Evolutionary conservation across 768 basidiomycete species (phyloP).

Genomic region (Mycena latifolia): DNA sequence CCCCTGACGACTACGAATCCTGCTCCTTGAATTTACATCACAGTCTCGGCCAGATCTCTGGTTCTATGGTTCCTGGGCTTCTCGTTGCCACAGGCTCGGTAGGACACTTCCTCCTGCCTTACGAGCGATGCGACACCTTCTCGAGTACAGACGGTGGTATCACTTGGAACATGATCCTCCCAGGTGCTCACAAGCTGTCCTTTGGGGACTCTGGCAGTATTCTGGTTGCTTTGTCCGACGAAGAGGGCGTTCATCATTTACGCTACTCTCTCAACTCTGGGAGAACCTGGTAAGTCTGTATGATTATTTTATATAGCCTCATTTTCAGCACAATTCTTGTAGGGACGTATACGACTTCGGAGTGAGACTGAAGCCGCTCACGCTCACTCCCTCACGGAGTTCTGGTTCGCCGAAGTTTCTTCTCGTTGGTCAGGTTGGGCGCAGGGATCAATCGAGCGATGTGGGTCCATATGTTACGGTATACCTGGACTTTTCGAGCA

Average conservation of each 20-base stretch:
- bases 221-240: conserved; percentile 86
- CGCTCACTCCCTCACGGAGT: conserved; percentile 91
- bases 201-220: conserved; percentile 93
- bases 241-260: conserved; percentile 76
- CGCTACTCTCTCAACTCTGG: conserved; percentile 87
- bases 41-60: conserved; percentile 95
- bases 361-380: conserved; percentile 75
- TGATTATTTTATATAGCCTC: conserved; percentile 75
- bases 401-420: conserved; percentile 98
- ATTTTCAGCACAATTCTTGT: conserved; percentile 11
- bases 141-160: conserved; percentile 91
- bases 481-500: conserved; percentile 85
- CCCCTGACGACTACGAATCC: conserved; percentile 61
- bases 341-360: conserved; percentile 83
- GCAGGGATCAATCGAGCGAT: conserved; percentile 64
- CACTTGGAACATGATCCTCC: conserved; percentile 83
- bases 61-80: conserved; percentile 93
- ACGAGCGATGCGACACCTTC: conserved; percentile 94
- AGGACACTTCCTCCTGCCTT: conserved; percentile 73
- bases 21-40: conserved; percentile 95
- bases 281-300: conserved; percentile 86
- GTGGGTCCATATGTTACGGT: conserved; percentile 77
- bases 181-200: conserved; percentile 92
- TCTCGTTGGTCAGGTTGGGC: conserved; percentile 82
- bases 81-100: conserved; percentile 97